These are phyloP conservation scores for Malus hybrid DNA, from an alignment of 331 rosid genomes.

Conservation along the genomic window DNA sequence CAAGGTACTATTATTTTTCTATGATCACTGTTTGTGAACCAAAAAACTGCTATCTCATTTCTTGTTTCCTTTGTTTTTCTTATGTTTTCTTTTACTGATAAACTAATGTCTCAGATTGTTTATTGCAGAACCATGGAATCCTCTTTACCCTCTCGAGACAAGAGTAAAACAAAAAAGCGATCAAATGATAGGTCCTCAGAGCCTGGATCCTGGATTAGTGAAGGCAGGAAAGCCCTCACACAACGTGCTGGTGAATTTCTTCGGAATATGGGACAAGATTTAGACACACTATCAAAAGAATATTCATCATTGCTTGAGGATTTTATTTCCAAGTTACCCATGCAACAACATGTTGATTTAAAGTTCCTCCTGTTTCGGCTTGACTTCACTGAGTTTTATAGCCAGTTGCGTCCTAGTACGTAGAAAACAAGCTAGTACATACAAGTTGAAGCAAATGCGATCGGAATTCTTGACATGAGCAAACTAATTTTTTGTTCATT, in stretches of 20 bases:
- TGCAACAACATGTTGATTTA: constrained; percentile 92
- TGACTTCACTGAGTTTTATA: constrained; percentile 87
- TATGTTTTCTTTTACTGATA: not conserved
- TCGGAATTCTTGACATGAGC: constrained; percentile 10
- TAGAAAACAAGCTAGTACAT: constrained; percentile 25
- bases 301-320: constrained; percentile 80
- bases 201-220: constrained; percentile 70
- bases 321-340: constrained; percentile 87
- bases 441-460: constrained; percentile 23
- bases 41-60: not conserved
- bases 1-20: constrained; percentile 50
- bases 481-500: constrained; percentile 23
- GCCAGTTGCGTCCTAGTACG: constrained; percentile 47
- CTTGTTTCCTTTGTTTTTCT: not conserved
- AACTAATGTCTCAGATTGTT: constrained; percentile 9
- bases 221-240: constrained; percentile 87
- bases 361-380: constrained; percentile 96
- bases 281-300: constrained; percentile 68
- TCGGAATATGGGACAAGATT: constrained; percentile 65
- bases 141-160: constrained; percentile 52
- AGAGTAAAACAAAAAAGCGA: constrained; percentile 47
- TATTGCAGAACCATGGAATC: constrained; percentile 62
- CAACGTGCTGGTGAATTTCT: constrained; percentile 87
- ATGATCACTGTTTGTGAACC: constrained; percentile 3
- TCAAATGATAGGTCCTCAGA: constrained; percentile 33